Conservation (phyloP, 257 asterid species). For the Cruciata laevipes region DNA sequence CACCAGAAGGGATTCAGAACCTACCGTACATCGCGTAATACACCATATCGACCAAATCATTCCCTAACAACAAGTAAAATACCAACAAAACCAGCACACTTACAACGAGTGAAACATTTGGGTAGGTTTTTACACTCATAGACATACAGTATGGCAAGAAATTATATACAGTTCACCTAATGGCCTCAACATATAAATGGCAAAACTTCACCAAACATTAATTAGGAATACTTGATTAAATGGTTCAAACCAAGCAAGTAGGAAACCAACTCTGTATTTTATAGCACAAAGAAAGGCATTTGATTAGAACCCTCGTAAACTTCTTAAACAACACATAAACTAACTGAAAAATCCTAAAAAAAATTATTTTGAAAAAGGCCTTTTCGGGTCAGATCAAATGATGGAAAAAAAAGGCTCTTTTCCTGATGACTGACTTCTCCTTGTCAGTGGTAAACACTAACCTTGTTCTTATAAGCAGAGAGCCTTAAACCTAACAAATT, state of each 20-base stretch:
- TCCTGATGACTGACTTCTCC: neutral
- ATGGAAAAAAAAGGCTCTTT: too few species aligned
- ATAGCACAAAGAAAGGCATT: neutral
- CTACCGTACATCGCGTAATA: neutral
- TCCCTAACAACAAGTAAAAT: neutral
- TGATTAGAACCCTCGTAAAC: neutral
- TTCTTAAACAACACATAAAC: neutral
- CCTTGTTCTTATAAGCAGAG: neutral
- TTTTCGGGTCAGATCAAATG: too few species aligned
- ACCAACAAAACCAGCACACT: neutral
- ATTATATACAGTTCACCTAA: neutral
- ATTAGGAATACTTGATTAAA: neutral
- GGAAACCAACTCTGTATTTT: neutral
- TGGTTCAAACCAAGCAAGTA: neutral
- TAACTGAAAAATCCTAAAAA: neutral
- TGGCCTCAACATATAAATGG: neutral
- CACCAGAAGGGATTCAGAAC: neutral
- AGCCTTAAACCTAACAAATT: neutral
- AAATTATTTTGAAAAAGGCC: neutral
- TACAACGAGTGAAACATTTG: neutral
- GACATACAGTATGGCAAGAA: neutral
- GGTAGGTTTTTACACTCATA: neutral
- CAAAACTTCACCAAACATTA: neutral
- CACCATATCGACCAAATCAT: neutral
- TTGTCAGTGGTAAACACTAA: neutral